Base-by-base conservation (phyloP, 352 stramenopile genomes). In the Heterotrichella gracilis region DNA sequence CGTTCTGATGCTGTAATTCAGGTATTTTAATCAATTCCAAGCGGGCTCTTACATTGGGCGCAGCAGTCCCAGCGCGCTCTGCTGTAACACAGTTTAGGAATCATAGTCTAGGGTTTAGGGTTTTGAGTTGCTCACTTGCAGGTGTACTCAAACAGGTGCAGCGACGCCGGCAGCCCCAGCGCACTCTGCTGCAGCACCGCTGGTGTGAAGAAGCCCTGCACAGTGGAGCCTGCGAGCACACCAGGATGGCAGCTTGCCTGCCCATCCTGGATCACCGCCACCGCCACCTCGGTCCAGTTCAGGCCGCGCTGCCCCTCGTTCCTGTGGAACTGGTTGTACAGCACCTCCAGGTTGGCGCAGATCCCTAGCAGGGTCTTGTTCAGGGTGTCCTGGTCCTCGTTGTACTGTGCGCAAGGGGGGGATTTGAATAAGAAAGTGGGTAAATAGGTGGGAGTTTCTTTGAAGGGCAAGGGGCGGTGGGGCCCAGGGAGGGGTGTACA, bases 141-240 rank as follows among this genome's bases (percentile, higher is more conserved):
- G 22, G 68, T 70, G 19, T 23, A 22, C 68, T 70, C 68, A 20
- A 70, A 70, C 68, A 70, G 13, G 42, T 70, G 68, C 4, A 71
- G n/a, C 9, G 68, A 69, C 20, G 21, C 21, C 20, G 68, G 68
- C 22, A 13, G 13, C 21, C 42, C 68, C 3, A 20, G 24, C 21
- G 19, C 4, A 2, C 21, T 53, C 13, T 3, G 14, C 3, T 4
- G 24, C 4, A 70, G 9, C 13, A 70, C 17, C 3, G 3, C 13
- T 3, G 4, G 68, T 2, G 68, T 14, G 3, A 4, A 69, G 13
- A 70, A 4, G 14, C 19, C 24, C 19, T 64, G 2, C 24, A 70
- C 13, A 25, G 2, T 21, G 68, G 39, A 3, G 22, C 21, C 22
- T 70, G 68, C 32, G 9, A 9, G 9, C n/a, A 19, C 20, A 14